Evolutionary conservation across 208 protist species (phyloP).

Genomic region (Vickermania spadyakhi): DNA sequence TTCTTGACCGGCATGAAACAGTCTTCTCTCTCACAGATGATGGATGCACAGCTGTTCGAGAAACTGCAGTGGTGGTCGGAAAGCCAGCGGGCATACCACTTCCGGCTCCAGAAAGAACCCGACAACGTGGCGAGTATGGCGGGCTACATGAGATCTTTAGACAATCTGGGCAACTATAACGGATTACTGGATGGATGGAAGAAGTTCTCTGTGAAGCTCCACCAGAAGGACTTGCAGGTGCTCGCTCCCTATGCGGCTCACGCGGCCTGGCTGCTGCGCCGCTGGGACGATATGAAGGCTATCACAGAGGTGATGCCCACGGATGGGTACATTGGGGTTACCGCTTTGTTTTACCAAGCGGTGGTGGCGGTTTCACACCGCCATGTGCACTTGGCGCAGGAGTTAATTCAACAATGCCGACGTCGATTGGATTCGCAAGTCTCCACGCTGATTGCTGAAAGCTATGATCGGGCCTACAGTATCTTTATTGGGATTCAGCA

Average conservation of each 20-base stretch:
- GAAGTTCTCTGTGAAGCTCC: conserved; percentile 40
- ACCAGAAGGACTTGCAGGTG: conserved; percentile 61
- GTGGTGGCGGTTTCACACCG: conserved; percentile 63
- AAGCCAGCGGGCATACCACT: conserved; percentile 86
- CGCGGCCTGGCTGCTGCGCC: conserved; percentile 93
- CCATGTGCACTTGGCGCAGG: conserved; percentile 77
- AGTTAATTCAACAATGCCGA: conserved; percentile 64
- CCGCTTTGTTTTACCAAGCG: conserved; percentile 89
- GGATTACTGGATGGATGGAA: conserved; percentile 78
- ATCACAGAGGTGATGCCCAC: conserved; percentile 86
- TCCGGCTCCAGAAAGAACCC: conserved; percentile 70
- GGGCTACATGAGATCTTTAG: conserved; percentile 96
- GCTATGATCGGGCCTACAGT: conserved; percentile 97
- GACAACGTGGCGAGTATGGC: conserved; percentile 84
- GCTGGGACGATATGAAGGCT: conserved; percentile 91
- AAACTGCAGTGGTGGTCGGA: conserved; percentile 99
- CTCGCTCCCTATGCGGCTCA: conserved; percentile 92
- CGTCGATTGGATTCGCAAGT: conserved; percentile 91
- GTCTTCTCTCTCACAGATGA: conserved; percentile 67
- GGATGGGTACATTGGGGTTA: conserved; percentile 85
- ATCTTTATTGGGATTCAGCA: conserved; percentile 97
- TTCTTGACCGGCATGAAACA: conserved; percentile 60
- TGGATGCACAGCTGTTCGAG: conserved; percentile 88
- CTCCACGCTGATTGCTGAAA: conserved; percentile 95
- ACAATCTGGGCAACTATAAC: conserved; percentile 94